Percentiles rank a stretch among this genome's conserved stretches.
Evolutionary conservation across 2,329 filamentous ascomycete species (phyloP).

Genomic region (Fusarium concolor): DNA sequence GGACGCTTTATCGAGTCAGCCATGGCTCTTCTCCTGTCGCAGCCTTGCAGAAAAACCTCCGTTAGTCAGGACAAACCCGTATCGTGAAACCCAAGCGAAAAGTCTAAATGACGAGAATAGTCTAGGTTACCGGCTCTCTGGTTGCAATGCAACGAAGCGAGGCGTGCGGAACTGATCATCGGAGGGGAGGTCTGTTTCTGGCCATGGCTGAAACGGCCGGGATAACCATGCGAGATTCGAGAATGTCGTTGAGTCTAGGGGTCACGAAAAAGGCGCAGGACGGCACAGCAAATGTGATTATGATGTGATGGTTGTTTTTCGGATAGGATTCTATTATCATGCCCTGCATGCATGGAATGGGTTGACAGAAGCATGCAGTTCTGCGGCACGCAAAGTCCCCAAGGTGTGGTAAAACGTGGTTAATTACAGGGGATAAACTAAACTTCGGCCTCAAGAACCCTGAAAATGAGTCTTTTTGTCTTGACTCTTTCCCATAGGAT

Average conservation of each 20-base stretch:
- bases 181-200: conserved; percentile 36
- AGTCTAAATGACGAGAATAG: conserved; percentile 33
- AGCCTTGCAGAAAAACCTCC: conserved; percentile 11
- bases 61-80: conserved; percentile 24
- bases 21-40: not conserved
- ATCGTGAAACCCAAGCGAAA: conserved; percentile 36
- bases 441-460: conserved; percentile 18
- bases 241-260: conserved; percentile 9
- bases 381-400: conserved; percentile 29
- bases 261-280: no score
- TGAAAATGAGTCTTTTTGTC: not conserved
- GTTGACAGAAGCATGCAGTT: conserved; percentile 8
- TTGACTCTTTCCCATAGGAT: not conserved
- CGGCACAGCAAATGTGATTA: not conserved
- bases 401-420: conserved; percentile 32
- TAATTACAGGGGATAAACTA: conserved; percentile 16
- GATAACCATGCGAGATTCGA: conserved; percentile 8
- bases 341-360: conserved; percentile 3
- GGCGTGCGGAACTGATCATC: conserved; percentile 9
- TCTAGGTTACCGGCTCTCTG: conserved; percentile 40
- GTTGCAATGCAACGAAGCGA: conserved; percentile 36
- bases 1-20: conserved; percentile 5
- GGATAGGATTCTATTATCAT: conserved; percentile 4
- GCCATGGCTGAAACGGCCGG: conserved; percentile 37
- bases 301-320: conserved; percentile 11